These are phyloP conservation scores for Entoloma clypeatum DNA, from an alignment of 1,284 basidiomycete species.

Conservation along the genomic window DNA sequence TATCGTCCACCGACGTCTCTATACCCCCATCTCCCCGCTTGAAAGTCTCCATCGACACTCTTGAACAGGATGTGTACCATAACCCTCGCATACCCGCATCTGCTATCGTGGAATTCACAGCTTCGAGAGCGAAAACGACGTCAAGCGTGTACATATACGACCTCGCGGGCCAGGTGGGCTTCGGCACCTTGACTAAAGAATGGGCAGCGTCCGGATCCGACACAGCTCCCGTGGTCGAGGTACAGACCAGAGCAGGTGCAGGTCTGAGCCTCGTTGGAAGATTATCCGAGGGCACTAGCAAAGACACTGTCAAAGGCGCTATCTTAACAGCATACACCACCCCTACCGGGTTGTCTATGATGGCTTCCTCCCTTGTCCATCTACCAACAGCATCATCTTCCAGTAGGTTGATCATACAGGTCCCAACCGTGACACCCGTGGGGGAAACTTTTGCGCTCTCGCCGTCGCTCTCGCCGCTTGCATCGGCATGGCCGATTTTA, in stretches of 20 bases:
- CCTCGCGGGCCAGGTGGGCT: slow-evolving; percentile 74
- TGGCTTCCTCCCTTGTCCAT: slow-evolving; percentile 68
- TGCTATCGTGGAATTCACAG: slow-evolving; percentile 61
- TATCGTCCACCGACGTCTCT: slow-evolving; percentile 33
- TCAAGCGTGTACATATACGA: slow-evolving; percentile 78
- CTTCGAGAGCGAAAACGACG: slow-evolving; percentile 50
- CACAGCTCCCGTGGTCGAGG: slow-evolving; percentile 56
- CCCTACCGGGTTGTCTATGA: slow-evolving; percentile 69
- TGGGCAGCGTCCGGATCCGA: slow-evolving; percentile 44
- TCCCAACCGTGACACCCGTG: slow-evolving; percentile 66
- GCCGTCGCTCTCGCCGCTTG: slow-evolving; percentile 67
- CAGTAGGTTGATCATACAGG: slow-evolving; percentile 73
- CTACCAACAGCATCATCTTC: slow-evolving; percentile 58
- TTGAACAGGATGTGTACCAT: slow-evolving; percentile 32
- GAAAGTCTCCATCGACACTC: slow-evolving; percentile 20
- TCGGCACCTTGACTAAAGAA: slow-evolving; percentile 65
- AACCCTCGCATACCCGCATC: slow-evolving; percentile 54
- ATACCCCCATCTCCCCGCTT: slow-evolving; percentile 31
- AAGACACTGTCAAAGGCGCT: slow-evolving; percentile 52
- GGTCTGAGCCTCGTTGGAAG: slow-evolving; percentile 82
- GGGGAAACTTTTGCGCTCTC: slow-evolving; percentile 67
- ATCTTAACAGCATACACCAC: slow-evolving; percentile 76
- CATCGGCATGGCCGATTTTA: slow-evolving; percentile 56
- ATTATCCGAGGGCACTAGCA: slow-evolving; percentile 73
- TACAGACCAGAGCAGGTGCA: slow-evolving; percentile 88